phyloP scores from a whole-genome alignment of 2,329 filamentous ascomycete species.

The Lizonia empirigonia region DNA sequence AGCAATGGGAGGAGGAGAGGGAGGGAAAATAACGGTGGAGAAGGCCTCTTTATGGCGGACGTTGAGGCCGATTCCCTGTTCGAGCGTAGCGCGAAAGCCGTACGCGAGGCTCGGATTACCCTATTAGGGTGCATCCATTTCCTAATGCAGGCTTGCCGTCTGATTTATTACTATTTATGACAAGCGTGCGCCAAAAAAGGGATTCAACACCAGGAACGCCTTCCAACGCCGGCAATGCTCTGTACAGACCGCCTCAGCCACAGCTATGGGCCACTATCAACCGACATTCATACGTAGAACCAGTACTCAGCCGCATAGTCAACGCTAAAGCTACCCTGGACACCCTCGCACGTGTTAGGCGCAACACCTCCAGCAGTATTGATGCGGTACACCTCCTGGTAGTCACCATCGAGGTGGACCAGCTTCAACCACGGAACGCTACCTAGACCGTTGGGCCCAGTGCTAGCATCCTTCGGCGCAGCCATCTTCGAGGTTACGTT shows the following conservation, averaged over 20 bases:
- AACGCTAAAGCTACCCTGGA: slow-evolving; percentile 69
- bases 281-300: slow-evolving; percentile 55
- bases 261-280: neutral
- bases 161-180: too few relatives aligned
- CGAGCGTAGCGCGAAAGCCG: neutral
- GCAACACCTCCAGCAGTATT: slow-evolving; percentile 81
- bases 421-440: slow-evolving; percentile 84
- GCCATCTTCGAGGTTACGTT: slow-evolving; percentile 64
- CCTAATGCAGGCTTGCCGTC: too few relatives aligned
- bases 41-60: neutral
- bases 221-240: slow-evolving; percentile 43
- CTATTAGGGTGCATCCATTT: too few relatives aligned
- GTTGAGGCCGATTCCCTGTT: neutral
- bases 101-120: too few relatives aligned
- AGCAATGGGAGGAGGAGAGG: neutral
- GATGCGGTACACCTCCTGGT: slow-evolving; percentile 80
- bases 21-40: neutral
- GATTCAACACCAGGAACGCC: slow-evolving; percentile 2
- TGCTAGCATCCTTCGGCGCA: slow-evolving; percentile 67
- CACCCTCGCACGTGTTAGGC: slow-evolving; percentile 73
- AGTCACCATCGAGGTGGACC: slow-evolving; percentile 51
- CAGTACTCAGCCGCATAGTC: slow-evolving; percentile 84
- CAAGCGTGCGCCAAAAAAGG: neutral
- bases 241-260: slow-evolving; percentile 26
- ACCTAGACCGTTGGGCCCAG: slow-evolving; percentile 63